These are phyloP conservation scores for Penicillium tannophilum DNA, from an alignment of 495 filamentous ascomycete species.

Conservation along the genomic window DNA sequence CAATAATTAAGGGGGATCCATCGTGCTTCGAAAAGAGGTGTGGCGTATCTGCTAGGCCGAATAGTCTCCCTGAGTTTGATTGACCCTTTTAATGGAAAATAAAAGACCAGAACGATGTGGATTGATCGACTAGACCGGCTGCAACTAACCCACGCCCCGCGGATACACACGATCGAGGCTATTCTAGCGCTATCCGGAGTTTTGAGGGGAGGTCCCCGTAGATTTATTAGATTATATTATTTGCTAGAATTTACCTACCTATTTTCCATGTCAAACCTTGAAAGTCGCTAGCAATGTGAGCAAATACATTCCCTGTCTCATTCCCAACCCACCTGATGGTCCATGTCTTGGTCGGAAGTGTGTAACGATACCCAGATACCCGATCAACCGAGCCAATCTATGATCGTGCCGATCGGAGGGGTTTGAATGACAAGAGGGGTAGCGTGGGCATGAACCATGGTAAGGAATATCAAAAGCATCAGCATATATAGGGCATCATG, in stretches of 20 bases:
- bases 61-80: constrained; percentile 9
- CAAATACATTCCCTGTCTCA: constrained; percentile 24
- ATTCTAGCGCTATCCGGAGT: constrained; percentile 3
- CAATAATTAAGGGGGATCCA: constrained; percentile 15
- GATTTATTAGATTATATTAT: too few species aligned
- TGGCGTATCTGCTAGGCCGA: constrained; percentile 11
- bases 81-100: constrained; percentile 4
- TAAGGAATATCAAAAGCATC: constrained; percentile 9
- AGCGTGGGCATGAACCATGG: constrained; percentile 25
- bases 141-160: constrained; percentile 18
- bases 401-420: constrained; percentile 22
- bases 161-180: constrained; percentile 22
- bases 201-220: neutral
- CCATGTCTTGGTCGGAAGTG: constrained; percentile 14
- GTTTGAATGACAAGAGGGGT: constrained; percentile 19
- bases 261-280: neutral
- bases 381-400: constrained; percentile 16
- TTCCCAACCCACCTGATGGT: constrained; percentile 21
- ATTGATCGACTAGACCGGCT: constrained; percentile 20
- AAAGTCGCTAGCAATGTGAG: neutral
- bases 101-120: constrained; percentile 6
- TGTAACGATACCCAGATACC: constrained; percentile 16
- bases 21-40: neutral
- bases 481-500: neutral
- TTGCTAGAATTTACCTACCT: too few species aligned